Conservation (phyloP, 139 green algal species). For the Asterochloris erici region DNA sequence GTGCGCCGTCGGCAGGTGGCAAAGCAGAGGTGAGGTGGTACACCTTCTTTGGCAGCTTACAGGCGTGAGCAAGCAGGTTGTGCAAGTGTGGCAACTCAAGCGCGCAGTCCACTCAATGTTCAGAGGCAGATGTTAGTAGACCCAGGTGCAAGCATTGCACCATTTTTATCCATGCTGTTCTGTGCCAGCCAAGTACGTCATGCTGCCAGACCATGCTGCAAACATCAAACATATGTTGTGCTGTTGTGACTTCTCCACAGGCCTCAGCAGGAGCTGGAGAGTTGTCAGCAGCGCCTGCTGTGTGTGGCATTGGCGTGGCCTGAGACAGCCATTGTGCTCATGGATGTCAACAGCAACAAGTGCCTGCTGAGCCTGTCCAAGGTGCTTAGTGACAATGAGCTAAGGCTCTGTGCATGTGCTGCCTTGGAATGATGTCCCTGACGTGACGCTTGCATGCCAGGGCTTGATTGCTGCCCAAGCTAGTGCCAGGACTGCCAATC, state of each 20-base stretch:
- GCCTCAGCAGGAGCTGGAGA: constrained; percentile 31
- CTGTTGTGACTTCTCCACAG: constrained; percentile 13
- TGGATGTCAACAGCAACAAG: background rate
- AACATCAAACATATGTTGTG: background rate
- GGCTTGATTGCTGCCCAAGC: background rate
- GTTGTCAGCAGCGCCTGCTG: constrained; percentile 13
- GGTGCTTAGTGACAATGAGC: background rate
- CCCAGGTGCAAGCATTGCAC: background rate
- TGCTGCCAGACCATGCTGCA: background rate
- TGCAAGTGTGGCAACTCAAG: background rate
- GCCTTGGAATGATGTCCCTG: background rate
- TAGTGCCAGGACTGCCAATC: background rate
- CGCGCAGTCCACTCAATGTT: background rate
- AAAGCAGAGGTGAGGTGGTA: constrained; percentile 15
- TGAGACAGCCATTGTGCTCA: constrained; percentile 24
- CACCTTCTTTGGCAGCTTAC: background rate
- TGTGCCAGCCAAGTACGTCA: background rate
- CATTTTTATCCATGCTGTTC: background rate
- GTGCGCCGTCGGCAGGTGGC: constrained; percentile 21
- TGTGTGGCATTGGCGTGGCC: constrained; percentile 32
- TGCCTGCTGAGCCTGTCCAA: constrained; percentile 15
- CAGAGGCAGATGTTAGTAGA: background rate
- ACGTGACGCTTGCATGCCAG: background rate
- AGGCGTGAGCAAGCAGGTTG: background rate
- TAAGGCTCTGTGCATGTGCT: background rate